Percentiles rank a stretch among this genome's conserved stretches.
Evolutionary conservation across 176 grass and related monocot genomes (phyloP).

Genomic region (Saccharum spontaneum): DNA sequence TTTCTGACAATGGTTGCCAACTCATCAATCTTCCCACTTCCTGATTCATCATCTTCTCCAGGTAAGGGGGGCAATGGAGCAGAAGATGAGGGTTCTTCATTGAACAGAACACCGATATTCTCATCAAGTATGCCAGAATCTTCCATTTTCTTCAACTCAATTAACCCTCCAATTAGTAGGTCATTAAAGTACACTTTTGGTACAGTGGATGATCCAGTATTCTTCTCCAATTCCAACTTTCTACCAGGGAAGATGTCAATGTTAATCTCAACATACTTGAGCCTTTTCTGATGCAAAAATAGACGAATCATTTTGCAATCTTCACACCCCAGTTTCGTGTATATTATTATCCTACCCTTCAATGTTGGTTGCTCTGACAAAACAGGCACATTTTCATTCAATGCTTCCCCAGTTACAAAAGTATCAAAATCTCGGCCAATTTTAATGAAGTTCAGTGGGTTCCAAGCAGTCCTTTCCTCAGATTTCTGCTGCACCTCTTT

Average conservation of each 20-base stretch:
- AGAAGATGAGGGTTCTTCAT: slow-evolving; percentile 51
- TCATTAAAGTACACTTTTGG: slow-evolving; percentile 88
- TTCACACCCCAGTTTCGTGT: slow-evolving; percentile 73
- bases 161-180: slow-evolving; percentile 66
- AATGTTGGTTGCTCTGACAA: slow-evolving; percentile 42
- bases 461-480: slow-evolving; percentile 69
- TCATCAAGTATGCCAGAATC: slow-evolving; percentile 68
- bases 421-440: slow-evolving; percentile 53
- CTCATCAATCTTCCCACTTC: slow-evolving; percentile 89
- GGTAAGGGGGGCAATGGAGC: slow-evolving; percentile 79
- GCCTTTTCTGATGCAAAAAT: slow-evolving; percentile 61
- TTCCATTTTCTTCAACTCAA: slow-evolving; percentile 75
- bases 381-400: slow-evolving; percentile 22
- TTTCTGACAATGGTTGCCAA: slow-evolving; percentile 80
- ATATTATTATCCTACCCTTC: slow-evolving; percentile 79
- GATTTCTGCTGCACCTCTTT: slow-evolving; percentile 47
- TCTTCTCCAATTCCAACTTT: slow-evolving; percentile 90
- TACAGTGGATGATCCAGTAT: slow-evolving; percentile 62
- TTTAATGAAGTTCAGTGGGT: slow-evolving; percentile 90
- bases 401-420: slow-evolving; percentile 45
- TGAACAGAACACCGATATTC: slow-evolving; percentile 56
- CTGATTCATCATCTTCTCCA: slow-evolving; percentile 94
- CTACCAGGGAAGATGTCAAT: slow-evolving; percentile 83
- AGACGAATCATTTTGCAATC: slow-evolving; percentile 74
- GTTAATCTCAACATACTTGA: slow-evolving; percentile 87